Conservation (phyloP, 2,329 filamentous ascomycete genomes). For the Colletotrichum sp. region DNA sequence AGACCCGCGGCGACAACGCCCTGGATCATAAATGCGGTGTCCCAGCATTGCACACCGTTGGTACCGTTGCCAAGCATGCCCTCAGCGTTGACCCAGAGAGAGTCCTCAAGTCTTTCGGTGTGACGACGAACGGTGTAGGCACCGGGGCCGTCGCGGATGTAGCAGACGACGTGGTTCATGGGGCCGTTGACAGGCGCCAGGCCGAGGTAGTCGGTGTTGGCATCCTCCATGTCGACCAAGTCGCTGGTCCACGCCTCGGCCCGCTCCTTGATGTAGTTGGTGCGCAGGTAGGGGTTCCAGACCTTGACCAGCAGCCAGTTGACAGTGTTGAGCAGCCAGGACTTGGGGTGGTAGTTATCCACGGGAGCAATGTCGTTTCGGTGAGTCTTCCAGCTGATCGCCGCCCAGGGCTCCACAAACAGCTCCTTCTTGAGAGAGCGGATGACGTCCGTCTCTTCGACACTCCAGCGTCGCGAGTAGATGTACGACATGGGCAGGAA, state of each 20-base stretch:
- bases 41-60: constrained; percentile 98
- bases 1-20: constrained; percentile 80
- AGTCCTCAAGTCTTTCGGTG: constrained; percentile 82
- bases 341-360: constrained; percentile 95
- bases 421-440: constrained; percentile 79
- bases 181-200: constrained; percentile 89
- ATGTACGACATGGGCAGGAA: constrained; percentile 91
- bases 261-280: constrained; percentile 66
- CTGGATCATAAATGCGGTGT: constrained; percentile 90
- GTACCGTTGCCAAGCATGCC: constrained; percentile 96
- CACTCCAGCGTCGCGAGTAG: constrained; percentile 82
- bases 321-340: constrained; percentile 76
- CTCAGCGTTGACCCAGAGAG: constrained; percentile 88
- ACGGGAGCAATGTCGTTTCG: constrained; percentile 80
- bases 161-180: constrained; percentile 89
- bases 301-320: constrained; percentile 83
- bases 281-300: constrained; percentile 79
- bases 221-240: constrained; percentile 87
- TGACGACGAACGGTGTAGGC: constrained; percentile 76
- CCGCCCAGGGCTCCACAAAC: constrained; percentile 77
- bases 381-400: constrained; percentile 77
- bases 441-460: constrained; percentile 76
- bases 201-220: constrained; percentile 86
- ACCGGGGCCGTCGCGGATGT: constrained; percentile 81
- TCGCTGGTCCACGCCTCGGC: constrained; percentile 85